phyloP scores from a whole-genome alignment of 768 basidiomycete genomes.

The Termitomyces titanicus region DNA sequence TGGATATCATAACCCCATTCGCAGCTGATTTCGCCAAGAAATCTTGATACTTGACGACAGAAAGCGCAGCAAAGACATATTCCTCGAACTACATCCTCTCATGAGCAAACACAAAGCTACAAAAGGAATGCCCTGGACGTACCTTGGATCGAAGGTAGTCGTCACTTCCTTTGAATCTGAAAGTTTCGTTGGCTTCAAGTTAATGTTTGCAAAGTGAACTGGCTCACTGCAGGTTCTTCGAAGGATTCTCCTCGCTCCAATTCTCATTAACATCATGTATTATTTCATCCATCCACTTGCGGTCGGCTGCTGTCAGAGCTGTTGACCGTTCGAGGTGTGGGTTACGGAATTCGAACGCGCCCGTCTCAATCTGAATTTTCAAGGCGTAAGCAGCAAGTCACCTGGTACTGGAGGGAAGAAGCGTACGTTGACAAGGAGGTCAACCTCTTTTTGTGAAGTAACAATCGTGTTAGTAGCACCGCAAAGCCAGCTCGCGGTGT shows the following conservation, averaged over 20 bases:
- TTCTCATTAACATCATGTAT: constrained; percentile 81
- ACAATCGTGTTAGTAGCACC: constrained; percentile 97
- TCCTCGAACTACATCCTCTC: constrained; percentile 70
- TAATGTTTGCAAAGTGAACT: background rate
- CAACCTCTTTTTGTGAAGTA: constrained; percentile 88
- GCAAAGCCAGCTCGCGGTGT: constrained; percentile 82
- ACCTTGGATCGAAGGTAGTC: constrained; percentile 91
- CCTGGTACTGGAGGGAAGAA: background rate
- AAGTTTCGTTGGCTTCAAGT: background rate
- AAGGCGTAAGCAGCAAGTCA: background rate
- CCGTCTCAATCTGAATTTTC: constrained; percentile 71
- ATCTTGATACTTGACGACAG: constrained; percentile 87
- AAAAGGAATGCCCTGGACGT: background rate
- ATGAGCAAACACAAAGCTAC: background rate
- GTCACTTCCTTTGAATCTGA: constrained; percentile 91
- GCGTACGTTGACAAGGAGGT: constrained; percentile 81
- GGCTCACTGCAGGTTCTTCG: constrained; percentile 63
- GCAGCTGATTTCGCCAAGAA: constrained; percentile 71
- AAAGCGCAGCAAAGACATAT: constrained; percentile 84
- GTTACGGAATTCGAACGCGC: constrained; percentile 83
- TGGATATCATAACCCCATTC: constrained; percentile 62
- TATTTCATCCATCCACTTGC: constrained; percentile 98
- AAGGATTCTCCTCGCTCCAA: constrained; percentile 67
- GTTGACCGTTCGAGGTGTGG: constrained; percentile 73
- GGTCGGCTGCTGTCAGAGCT: constrained; percentile 84